Base-by-base conservation (phyloP, 768 basidiomycete species). In the Mycena galericulata region DNA sequence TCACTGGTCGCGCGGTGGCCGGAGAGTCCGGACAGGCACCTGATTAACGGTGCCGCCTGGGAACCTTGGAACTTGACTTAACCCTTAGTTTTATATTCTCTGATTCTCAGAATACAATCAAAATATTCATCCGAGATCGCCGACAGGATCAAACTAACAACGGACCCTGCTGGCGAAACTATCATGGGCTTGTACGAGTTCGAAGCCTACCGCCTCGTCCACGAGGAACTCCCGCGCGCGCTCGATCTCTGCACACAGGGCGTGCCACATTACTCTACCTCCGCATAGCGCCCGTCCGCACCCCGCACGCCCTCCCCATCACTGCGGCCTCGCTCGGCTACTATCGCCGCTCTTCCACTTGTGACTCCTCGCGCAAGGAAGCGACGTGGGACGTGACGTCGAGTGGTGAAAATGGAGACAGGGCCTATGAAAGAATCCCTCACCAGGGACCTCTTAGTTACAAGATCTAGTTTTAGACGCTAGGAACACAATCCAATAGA, bases 391-490 rank as follows among this genome's bases (percentile, higher is more conserved):
- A 8, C 66, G 70, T 5, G 70, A 71, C 12, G 70, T 71, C n/a
- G 66, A 68, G 59, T 71, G 70, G 66, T 71, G 17, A 66, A 71
- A 22, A 71, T 71, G 70, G 70, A 71, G 34, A 71, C 66, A 14
- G 70, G 67, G 14, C 58, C 70, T 3, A 32, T 71, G 62, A 71
- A 68, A 46, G 66, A 55, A 53, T 71, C 56, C 34, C 56, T 71
- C 27, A 22, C 38, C 0, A 54, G 36, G 43, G 58, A 71, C n/a
- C 65, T 68, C 14, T n/a, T n/a, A 63, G 59, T 2, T 71, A 50
- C 49, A 68, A 62, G 49, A 68, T 71, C 46, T 67, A 62, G 61
- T n/a, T n/a, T n/a, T n/a, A n/a, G 67, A 7, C 6, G 34, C 6
- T 14, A 7, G 34, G 14, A 14, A 36, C 6, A 6, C 8, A 6